Evolutionary conservation across 805 yeast genomes (phyloP).

Genomic region (Schwanniomyces polymorphus): DNA sequence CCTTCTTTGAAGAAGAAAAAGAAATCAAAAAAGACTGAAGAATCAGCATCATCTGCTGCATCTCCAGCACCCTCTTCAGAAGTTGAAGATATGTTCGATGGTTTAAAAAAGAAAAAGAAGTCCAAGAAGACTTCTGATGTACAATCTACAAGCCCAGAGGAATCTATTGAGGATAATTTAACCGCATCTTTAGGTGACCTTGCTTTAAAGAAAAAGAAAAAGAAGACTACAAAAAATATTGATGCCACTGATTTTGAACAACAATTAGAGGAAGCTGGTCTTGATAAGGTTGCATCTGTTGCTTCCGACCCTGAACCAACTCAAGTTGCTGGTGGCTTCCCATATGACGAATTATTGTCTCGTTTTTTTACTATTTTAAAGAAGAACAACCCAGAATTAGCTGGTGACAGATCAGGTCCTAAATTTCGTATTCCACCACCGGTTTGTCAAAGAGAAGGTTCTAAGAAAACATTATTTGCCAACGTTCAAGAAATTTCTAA

Average conservation of each 20-base stretch:
- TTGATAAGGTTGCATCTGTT: slow-evolving; percentile 45
- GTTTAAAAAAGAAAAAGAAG: slow-evolving; percentile 79
- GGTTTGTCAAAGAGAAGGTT: slow-evolving; percentile 93
- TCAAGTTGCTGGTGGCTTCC: slow-evolving; percentile 50
- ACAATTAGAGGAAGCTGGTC: slow-evolving; percentile 87
- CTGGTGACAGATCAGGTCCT: slow-evolving; percentile 91
- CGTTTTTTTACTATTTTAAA: slow-evolving; percentile 86
- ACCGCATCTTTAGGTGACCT: slow-evolving; percentile 39
- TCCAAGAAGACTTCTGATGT: slow-evolving; percentile 45
- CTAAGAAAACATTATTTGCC: slow-evolving; percentile 92
- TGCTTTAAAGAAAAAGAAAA: slow-evolving; percentile 72
- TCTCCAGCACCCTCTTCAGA: slow-evolving; percentile 33
- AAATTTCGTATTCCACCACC: slow-evolving; percentile 98
- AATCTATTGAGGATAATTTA: slow-evolving; percentile 32
- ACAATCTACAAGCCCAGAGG: slow-evolving; percentile 16
- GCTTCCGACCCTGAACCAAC: slow-evolving; percentile 29
- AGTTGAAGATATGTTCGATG: slow-evolving; percentile 64
- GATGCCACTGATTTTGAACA: slow-evolving; percentile 83
- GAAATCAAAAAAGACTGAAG: slow-evolving; percentile 55
- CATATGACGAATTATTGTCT: slow-evolving; percentile 74
- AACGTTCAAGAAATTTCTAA: slow-evolving; percentile 94
- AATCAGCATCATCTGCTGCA: slow-evolving; percentile 16
- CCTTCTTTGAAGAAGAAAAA: slow-evolving; percentile 77
- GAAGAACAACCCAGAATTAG: slow-evolving; percentile 95
- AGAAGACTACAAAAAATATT: slow-evolving; percentile 57